Evolutionary conservation across 139 green algal genomes (phyloP).

Genomic region (Chlorella ohadii): DNA sequence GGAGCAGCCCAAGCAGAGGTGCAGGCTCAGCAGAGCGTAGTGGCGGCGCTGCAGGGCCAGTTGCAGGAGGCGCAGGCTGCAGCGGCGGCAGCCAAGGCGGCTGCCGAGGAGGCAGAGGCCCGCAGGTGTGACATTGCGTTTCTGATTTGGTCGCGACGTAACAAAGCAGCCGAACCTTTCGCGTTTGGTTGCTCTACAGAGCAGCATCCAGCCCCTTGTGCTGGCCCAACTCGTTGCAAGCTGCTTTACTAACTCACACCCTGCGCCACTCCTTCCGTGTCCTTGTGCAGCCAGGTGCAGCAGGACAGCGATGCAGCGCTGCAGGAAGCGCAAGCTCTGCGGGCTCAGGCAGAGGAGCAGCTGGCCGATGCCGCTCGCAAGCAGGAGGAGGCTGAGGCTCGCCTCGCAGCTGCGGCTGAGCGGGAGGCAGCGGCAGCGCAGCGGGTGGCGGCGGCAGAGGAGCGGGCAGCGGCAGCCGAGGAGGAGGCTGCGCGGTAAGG

Average conservation of each 20-base stretch:
- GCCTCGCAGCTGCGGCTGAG: background rate
- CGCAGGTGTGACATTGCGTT: background rate
- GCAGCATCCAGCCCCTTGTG: no score
- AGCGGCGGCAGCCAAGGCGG: background rate
- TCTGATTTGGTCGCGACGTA: background rate
- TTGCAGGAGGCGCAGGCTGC: slow-evolving; percentile 3
- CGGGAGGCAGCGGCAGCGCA: slow-evolving; percentile 5
- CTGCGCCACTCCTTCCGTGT: no score
- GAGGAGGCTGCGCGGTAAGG: slow-evolving; percentile 24
- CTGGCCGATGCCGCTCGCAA: background rate
- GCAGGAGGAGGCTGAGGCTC: background rate
- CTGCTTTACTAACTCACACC: no score
- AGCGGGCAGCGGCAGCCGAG: slow-evolving; percentile 5
- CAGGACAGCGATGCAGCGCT: background rate
- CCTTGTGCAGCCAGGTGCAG: slow-evolving; percentile 11
- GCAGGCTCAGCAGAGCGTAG: background rate
- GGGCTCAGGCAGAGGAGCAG: background rate
- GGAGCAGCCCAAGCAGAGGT: background rate
- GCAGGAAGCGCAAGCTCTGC: background rate
- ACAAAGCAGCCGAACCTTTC: no score
- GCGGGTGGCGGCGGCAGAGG: background rate
- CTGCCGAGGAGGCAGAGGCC: background rate
- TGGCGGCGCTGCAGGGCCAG: background rate
- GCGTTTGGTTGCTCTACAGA: no score
- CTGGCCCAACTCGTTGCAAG: no score